phyloP scores from a whole-genome alignment of 2,329 filamentous ascomycete species.

The Aspergillaceae sp. region DNA sequence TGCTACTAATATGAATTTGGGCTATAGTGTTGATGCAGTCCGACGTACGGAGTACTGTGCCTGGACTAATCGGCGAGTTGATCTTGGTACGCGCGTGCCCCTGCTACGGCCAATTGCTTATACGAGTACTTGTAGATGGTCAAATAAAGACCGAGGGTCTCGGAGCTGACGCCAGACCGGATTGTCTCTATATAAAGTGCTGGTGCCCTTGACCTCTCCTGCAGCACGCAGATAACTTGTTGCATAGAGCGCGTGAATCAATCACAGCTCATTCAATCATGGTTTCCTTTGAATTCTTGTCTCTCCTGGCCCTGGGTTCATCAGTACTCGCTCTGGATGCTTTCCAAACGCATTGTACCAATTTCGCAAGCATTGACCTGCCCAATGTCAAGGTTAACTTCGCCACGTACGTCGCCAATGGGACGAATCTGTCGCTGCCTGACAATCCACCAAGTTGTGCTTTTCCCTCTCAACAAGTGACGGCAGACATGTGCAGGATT shows the following conservation, averaged over 20 bases:
- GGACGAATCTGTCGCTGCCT: constrained; percentile 30
- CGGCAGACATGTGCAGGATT: constrained; percentile 35
- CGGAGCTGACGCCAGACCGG: no score
- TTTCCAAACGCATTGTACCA: constrained; percentile 18
- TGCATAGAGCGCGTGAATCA: background rate
- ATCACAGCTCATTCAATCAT: constrained; percentile 2
- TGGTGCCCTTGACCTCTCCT: no score
- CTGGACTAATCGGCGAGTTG: no score
- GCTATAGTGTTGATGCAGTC: no score
- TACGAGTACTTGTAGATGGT: no score
- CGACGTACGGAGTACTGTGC: no score
- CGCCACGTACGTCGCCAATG: constrained; percentile 26
- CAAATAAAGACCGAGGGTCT: no score
- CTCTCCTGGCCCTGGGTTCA: constrained; percentile 14
- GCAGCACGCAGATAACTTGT: no score
- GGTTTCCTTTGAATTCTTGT: constrained; percentile 6
- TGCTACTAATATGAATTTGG: no score
- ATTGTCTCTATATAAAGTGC: no score
- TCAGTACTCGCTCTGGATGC: constrained; percentile 15
- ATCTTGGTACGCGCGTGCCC: no score
- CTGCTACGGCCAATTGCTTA: no score
- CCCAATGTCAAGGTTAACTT: constrained; percentile 25
- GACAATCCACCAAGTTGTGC: constrained; percentile 31
- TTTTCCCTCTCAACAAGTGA: constrained; percentile 26
- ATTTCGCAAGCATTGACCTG: constrained; percentile 18